A percentile compares a stretch with the other conserved stretches of the same genome.
phyloP scores from a whole-genome alignment of 2,329 filamentous ascomycete genomes.

The Xylaria sp. region DNA sequence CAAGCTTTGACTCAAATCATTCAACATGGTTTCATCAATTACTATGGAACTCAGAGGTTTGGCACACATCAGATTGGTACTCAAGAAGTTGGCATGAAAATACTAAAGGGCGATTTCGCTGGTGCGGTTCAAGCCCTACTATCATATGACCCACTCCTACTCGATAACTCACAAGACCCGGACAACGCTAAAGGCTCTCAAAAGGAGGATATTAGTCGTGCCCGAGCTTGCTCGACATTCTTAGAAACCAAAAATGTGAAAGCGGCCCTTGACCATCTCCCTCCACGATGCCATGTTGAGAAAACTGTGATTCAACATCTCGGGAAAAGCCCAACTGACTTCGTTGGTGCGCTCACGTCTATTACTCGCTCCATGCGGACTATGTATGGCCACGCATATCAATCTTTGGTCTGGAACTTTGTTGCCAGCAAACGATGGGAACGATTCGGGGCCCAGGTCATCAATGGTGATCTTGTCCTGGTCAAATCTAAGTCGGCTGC shows the following conservation, averaged over 20 bases:
- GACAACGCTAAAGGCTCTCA: conserved; percentile 61
- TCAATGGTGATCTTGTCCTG: conserved; percentile 87
- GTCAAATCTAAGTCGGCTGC: conserved; percentile 51
- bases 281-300: conserved; percentile 85
- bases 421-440: conserved; percentile 84
- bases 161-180: conserved; percentile 57
- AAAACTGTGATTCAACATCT: conserved; percentile 82
- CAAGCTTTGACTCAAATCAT: conserved; percentile 74
- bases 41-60: conserved; percentile 97
- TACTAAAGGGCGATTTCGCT: conserved; percentile 83
- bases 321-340: conserved; percentile 70
- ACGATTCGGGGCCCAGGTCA: conserved; percentile 75
- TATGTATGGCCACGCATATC: conserved; percentile 98
- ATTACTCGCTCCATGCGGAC: conserved; percentile 85
- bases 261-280: conserved; percentile 75
- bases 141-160: conserved; percentile 72
- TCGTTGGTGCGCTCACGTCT: conserved; percentile 79
- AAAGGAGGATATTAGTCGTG: conserved; percentile 81
- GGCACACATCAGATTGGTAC: conserved; percentile 89
- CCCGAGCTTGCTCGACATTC: conserved; percentile 82
- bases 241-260: conserved; percentile 67
- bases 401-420: conserved; percentile 93
- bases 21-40: conserved; percentile 90
- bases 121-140: conserved; percentile 83
- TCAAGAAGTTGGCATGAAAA: conserved; percentile 83